A percentile compares a stretch with the other conserved stretches of the same genome.
phyloP scores from a whole-genome alignment of 202 grass and related monocot species.

The Eragrostis tef region DNA sequence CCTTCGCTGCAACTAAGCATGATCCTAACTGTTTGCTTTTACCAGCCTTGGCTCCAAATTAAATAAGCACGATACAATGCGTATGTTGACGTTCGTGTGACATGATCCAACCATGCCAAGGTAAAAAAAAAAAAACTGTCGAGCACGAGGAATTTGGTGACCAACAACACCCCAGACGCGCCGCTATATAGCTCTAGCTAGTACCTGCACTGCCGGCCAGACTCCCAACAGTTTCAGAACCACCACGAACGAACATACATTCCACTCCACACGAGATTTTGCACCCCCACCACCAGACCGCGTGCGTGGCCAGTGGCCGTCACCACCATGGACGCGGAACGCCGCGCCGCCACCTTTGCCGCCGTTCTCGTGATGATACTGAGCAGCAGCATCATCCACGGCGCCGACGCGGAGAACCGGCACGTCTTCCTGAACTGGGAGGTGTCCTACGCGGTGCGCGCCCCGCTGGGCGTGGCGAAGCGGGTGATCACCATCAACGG shows the following conservation, averaged over 20 bases:
- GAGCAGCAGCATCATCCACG: neutral
- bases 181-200: neutral
- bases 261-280: neutral
- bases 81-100: neutral
- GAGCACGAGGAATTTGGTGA: constrained; percentile 4
- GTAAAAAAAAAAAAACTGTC: neutral
- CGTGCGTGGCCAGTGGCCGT: no score
- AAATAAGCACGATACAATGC: no score
- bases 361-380: neutral
- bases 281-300: neutral
- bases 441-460: constrained; percentile 55
- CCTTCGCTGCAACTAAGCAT: no score
- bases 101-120: neutral
- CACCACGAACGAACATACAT: constrained; percentile 28
- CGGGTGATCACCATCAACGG: constrained; percentile 65
- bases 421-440: constrained; percentile 67
- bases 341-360: neutral
- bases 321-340: neutral
- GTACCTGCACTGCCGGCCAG: neutral
- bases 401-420: constrained; percentile 48
- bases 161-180: neutral
- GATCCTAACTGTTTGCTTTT: no score
- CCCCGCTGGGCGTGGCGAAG: constrained; percentile 60
- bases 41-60: no score
- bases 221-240: constrained; percentile 49